Evolutionary conservation across 345 rosid genomes (phyloP).

Genomic region (Citrus sp.): DNA sequence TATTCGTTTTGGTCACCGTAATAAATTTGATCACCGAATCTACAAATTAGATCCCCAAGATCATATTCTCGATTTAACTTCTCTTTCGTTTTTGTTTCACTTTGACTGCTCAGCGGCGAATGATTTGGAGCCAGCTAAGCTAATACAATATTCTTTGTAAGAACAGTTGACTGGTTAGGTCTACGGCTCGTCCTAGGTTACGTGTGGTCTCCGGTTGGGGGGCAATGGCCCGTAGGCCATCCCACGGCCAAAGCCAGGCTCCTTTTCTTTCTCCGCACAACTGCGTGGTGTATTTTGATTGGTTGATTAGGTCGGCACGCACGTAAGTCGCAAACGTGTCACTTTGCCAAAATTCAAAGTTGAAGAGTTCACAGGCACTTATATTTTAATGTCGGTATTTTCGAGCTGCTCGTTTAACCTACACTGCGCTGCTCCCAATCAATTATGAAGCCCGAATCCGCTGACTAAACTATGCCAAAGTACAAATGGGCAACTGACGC

Average conservation of each 20-base stretch:
- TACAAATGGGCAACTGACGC: not conserved
- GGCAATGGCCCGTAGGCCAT: not conserved
- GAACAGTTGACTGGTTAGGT: not conserved
- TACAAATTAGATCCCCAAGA: not conserved
- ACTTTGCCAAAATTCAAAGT: not conserved
- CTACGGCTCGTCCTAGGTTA: not conserved
- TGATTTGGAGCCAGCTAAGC: not conserved
- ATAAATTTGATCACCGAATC: not conserved
- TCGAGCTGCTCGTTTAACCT: too few relatives aligned
- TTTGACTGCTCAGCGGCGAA: not conserved
- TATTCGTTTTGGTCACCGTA: not conserved
- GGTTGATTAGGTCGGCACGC: not conserved
- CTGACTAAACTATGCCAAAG: not conserved
- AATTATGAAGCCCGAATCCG: not conserved
- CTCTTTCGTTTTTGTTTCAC: not conserved
- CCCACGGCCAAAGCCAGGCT: not conserved
- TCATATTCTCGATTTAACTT: not conserved
- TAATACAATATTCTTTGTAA: not conserved
- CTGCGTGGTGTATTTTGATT: not conserved
- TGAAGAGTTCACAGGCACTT: too few relatives aligned
- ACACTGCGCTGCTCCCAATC: too few relatives aligned
- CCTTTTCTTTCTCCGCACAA: not conserved
- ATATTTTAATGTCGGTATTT: too few relatives aligned
- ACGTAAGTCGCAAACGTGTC: not conserved
- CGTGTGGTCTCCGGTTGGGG: not conserved